A percentile compares a stretch with the other conserved stretches of the same genome.
These are phyloP conservation scores for Pythium rhizo-oryzae DNA, from an alignment of 352 stramenopile genomes.

Conservation along the genomic window DNA sequence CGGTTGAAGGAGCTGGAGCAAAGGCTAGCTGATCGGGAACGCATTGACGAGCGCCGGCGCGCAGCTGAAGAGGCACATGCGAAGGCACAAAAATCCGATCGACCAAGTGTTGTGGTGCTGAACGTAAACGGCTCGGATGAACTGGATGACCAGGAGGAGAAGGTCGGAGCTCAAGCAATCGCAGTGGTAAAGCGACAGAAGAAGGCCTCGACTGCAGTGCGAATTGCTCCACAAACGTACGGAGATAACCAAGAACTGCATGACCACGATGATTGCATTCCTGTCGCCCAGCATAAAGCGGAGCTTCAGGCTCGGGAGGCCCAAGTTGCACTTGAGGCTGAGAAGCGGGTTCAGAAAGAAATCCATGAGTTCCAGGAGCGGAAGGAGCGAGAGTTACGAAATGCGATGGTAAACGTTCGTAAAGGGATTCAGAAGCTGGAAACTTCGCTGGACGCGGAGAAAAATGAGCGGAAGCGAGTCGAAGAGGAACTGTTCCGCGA, in stretches of 20 bases:
- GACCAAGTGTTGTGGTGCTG: constrained; percentile 62
- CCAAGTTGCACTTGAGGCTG: constrained; percentile 46
- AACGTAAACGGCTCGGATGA: constrained; percentile 54
- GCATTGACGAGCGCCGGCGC: constrained; percentile 27
- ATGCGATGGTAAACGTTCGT: constrained; percentile 73
- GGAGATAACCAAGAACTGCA: constrained; percentile 21
- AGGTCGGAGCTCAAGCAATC: constrained; percentile 29
- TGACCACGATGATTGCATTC: constrained; percentile 36
- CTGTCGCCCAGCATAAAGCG: constrained; percentile 53
- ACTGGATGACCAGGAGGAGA: constrained; percentile 32
- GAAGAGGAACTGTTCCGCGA: constrained; percentile 58
- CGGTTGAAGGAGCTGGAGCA: constrained; percentile 54
- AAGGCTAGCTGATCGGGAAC: constrained; percentile 45
- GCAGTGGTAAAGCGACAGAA: constrained; percentile 27
- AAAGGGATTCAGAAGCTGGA: constrained; percentile 79
- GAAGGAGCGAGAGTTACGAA: constrained; percentile 68
- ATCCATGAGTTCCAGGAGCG: constrained; percentile 63
- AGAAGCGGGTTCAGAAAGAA: constrained; percentile 55
- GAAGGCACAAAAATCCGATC: constrained; percentile 24
- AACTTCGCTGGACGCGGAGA: constrained; percentile 44
- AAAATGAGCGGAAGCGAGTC: constrained; percentile 48
- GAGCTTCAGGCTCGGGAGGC: constrained; percentile 60
- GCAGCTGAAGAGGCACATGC: constrained; percentile 4
- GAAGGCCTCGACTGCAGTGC: not conserved
- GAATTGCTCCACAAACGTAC: not conserved